Conservation (phyloP, 148 eudicot species). For the Nepenthes mirabilis region DNA sequence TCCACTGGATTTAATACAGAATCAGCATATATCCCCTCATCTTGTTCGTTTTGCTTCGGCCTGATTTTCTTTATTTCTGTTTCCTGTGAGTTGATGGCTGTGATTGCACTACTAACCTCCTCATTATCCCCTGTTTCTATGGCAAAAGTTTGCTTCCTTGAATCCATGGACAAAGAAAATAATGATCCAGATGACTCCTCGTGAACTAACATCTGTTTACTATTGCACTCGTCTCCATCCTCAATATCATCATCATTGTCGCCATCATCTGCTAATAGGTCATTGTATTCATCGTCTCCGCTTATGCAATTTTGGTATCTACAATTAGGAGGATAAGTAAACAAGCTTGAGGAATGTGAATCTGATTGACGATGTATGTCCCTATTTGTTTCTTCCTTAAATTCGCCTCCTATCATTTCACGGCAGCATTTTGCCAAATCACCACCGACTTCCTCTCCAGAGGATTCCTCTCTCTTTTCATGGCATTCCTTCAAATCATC, state of each 20-base stretch:
- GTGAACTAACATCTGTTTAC: conserved; percentile 2
- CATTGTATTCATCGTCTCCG: conserved; percentile 39
- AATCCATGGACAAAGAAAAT: conserved; percentile 51
- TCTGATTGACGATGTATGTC: conserved; percentile 13
- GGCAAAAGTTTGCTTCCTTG: conserved; percentile 28
- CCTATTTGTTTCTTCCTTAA: conserved; percentile 6
- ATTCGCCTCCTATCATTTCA: conserved; percentile 6
- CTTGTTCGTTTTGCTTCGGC: background rate
- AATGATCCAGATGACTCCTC: conserved; percentile 30
- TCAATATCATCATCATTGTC: conserved; percentile 11
- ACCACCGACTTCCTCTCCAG: background rate
- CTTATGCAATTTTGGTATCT: conserved; percentile 26
- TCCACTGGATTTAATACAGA: conserved; percentile 37
- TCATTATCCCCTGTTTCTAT: conserved; percentile 25
- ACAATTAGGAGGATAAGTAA: conserved; percentile 31
- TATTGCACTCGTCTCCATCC: conserved; percentile 1
- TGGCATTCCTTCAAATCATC: background rate
- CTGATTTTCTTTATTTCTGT: background rate
- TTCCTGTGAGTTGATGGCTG: background rate
- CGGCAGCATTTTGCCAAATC: conserved; percentile 1
- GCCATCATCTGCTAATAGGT: conserved; percentile 11
- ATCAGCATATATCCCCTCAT: background rate
- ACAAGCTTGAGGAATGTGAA: conserved; percentile 28
- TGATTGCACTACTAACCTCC: conserved; percentile 37
- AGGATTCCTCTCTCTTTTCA: conserved; percentile 6